Evolutionary conservation across 2,329 filamentous ascomycete species (phyloP), one percentile per base, ranked within the genome.

Genomic region (Teratosphaeria gauchensis): DNA sequence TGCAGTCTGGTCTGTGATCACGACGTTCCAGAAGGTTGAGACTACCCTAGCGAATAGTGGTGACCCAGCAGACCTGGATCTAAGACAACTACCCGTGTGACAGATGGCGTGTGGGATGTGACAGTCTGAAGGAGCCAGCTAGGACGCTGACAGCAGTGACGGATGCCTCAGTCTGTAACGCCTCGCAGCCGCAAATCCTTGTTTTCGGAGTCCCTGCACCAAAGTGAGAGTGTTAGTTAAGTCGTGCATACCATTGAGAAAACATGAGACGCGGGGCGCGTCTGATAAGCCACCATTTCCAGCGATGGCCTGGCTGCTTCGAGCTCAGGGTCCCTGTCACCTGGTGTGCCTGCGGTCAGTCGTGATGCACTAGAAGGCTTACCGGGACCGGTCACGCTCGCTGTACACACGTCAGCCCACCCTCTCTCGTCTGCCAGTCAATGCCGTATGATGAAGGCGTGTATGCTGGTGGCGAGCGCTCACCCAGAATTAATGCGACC

Each of bases 1-100:
- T 57, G 55, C 51, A 59, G 54, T 38, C 14, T 21, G 32, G 30
- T 19, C 58, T 54, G 35, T 51, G 55, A 55, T n/a, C 33, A 51
- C 24, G n/a, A 48, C 24, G 19, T 19, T n/a, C 14, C 32, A 48
- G 56, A 12, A 14, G 31, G 32, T 42, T 38, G 28, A 38, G 48
- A 48, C 24, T 3, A 35, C 14, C 33, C 52, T 8, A 28, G 52
- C 28, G 19, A 32, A 53, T 38, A 32, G 46, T 48, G 46, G 56
- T 51, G 56, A 21, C 33, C 52, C 28, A 53, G 52, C 28, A 19
- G 32, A 31, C 21, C 19, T 53, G 14, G 28, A 19, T 30, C 32
- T 53, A n/a, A n/a, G 7, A 21, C 52, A 53, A 21, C 4, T 30
- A 31, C 32, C 51, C 52, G 52, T 31, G 52, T 31, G 52, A 31